Conservation (phyloP, 1,284 basidiomycete genomes). For the Mixia osmundae region DNA sequence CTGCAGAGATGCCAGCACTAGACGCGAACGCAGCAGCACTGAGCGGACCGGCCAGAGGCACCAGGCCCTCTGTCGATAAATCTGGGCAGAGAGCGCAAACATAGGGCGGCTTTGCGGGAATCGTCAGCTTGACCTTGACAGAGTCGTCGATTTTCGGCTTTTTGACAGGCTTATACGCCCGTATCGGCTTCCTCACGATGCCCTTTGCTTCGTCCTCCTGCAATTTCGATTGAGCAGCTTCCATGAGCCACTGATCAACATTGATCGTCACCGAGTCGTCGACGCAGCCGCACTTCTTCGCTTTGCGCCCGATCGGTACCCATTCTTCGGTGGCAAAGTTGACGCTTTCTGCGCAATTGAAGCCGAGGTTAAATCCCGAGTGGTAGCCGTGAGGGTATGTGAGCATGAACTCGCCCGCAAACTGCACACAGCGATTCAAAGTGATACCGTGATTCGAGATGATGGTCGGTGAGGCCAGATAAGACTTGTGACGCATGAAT, state of each 20-base stretch:
- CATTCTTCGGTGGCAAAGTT: conserved; percentile 93
- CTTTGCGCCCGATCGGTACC: conserved; percentile 65
- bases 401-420: conserved; percentile 79
- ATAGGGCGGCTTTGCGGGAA: conserved; percentile 7
- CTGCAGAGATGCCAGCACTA: too few species aligned
- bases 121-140: neutral
- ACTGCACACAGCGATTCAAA: conserved; percentile 72
- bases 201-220: conserved; percentile 1
- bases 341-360: conserved; percentile 93
- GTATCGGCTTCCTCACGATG: neutral
- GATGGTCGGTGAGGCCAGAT: conserved; percentile 67
- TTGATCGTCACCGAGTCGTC: conserved; percentile 58
- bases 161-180: neutral
- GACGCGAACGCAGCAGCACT: neutral
- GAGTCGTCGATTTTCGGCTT: neutral
- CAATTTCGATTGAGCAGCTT: conserved; percentile 11
- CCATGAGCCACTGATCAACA: conserved; percentile 36
- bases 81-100: conserved; percentile 24
- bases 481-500: conserved; percentile 91
- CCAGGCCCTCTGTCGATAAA: conserved; percentile 12
- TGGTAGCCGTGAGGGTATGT: conserved; percentile 44
- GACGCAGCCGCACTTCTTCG: conserved; percentile 16
- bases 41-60: conserved; percentile 11
- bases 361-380: conserved; percentile 80
- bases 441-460: conserved; percentile 57